These are phyloP conservation scores for Ophiostoma montium DNA, from an alignment of 2,329 filamentous ascomycete species.

Conservation along the genomic window DNA sequence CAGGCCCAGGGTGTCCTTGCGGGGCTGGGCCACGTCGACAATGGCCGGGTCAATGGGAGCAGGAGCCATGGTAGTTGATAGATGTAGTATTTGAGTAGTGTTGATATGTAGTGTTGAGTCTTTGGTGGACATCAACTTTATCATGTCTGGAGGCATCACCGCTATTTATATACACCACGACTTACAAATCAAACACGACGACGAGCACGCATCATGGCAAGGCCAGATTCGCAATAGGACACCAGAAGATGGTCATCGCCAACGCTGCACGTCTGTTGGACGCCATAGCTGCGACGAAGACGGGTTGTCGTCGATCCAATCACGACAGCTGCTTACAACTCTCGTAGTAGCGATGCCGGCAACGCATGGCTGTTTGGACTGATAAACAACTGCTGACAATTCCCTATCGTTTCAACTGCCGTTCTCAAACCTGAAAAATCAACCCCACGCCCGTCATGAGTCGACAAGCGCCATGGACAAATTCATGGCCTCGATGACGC, in stretches of 20 bases:
- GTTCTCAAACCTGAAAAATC: too few relatives aligned
- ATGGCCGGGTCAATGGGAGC: conserved; percentile 48
- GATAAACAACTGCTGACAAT: too few relatives aligned
- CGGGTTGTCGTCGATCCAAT: not conserved
- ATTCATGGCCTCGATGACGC: conserved; percentile 5
- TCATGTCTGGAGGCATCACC: too few relatives aligned
- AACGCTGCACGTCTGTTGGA: not conserved
- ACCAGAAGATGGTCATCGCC: not conserved
- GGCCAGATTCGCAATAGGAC: not conserved
- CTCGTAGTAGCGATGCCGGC: not conserved
- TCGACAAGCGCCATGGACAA: conserved; percentile 4
- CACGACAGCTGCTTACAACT: not conserved
- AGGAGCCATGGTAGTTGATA: conserved; percentile 29
- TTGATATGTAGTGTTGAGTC: not conserved
- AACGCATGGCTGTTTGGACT: too few relatives aligned
- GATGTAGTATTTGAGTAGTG: not conserved
- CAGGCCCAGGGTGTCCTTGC: conserved; percentile 49
- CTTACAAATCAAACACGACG: not conserved
- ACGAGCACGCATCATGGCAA: not conserved
- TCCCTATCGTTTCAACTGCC: too few relatives aligned
- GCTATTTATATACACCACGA: not conserved
- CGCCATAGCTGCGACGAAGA: too few relatives aligned
- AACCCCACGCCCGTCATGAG: too few relatives aligned
- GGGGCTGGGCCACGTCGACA: conserved; percentile 45
- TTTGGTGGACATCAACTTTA: too few relatives aligned